phyloP scores from a whole-genome alignment of 2,329 filamentous ascomycete species.

The Coniella vitis region DNA sequence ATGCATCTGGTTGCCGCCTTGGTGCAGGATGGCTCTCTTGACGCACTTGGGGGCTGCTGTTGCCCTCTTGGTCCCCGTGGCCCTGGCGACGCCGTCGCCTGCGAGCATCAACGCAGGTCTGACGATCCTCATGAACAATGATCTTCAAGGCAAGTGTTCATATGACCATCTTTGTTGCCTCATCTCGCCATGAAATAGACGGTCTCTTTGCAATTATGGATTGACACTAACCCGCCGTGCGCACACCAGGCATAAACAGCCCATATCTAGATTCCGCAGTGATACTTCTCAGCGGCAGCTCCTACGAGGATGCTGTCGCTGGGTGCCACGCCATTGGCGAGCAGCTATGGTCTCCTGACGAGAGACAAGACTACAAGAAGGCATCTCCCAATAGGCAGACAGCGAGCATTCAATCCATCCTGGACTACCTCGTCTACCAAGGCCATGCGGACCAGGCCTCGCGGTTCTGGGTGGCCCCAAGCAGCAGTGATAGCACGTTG shows the following conservation, averaged over 20 bases:
- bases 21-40: constrained; percentile 13
- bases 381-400: not conserved
- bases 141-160: constrained; percentile 29
- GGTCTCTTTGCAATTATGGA: not conserved
- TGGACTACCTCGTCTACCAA: constrained; percentile 32
- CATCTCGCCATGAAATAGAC: no score
- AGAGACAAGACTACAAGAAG: constrained; percentile 1
- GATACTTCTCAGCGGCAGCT: constrained; percentile 26
- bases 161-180: no score
- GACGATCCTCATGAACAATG: constrained; percentile 33
- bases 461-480: constrained; percentile 31
- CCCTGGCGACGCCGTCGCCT: constrained; percentile 26
- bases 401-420: constrained; percentile 24
- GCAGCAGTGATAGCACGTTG: constrained; percentile 14
- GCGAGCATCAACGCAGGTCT: constrained; percentile 29
- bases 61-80: constrained; percentile 18
- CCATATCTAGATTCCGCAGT: constrained; percentile 27
- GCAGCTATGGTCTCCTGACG: constrained; percentile 29
- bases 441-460: constrained; percentile 19
- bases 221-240: not conserved
- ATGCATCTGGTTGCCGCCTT: no score
- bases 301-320: constrained; percentile 23
- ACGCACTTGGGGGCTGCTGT: constrained; percentile 13
- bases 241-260: constrained; percentile 27
- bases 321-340: constrained; percentile 33